These are phyloP conservation scores for Fragaria nilgerrensis DNA, from an alignment of 306 rosid genomes.

Conservation along the genomic window DNA sequence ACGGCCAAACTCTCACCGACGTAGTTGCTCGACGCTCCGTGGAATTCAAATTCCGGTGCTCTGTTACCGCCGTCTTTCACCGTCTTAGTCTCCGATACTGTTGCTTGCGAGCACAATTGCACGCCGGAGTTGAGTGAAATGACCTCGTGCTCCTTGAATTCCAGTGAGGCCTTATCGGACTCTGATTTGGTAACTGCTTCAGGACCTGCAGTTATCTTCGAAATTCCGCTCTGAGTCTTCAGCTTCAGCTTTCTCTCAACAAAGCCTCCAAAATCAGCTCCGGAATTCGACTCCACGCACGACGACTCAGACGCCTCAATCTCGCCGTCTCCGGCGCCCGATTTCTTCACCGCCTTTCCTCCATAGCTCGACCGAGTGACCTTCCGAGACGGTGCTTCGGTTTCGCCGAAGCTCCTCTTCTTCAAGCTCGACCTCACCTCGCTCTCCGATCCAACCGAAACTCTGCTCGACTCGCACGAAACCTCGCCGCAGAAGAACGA, in stretches of 20 bases:
- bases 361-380: slow-evolving; percentile 24
- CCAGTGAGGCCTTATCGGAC: slow-evolving; percentile 28
- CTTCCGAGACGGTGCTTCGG: slow-evolving; percentile 16
- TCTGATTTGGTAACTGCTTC: slow-evolving; percentile 36
- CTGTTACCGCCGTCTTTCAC: slow-evolving; percentile 31
- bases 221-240: slow-evolving; percentile 36
- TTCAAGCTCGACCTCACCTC: slow-evolving; percentile 26
- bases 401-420: slow-evolving; percentile 28
- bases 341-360: slow-evolving; percentile 22
- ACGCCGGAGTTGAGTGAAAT: slow-evolving; percentile 40
- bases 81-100: slow-evolving; percentile 23
- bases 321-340: slow-evolving; percentile 30
- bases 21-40: slow-evolving; percentile 27
- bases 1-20: slow-evolving; percentile 22
- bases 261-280: slow-evolving; percentile 27
- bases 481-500: slow-evolving; percentile 47
- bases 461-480: slow-evolving; percentile 57
- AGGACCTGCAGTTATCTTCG: slow-evolving; percentile 34
- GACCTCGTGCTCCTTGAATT: slow-evolving; percentile 33
- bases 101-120: slow-evolving; percentile 31
- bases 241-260: slow-evolving; percentile 36
- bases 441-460: slow-evolving; percentile 34
- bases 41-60: slow-evolving; percentile 49
- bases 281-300: slow-evolving; percentile 77
- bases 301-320: slow-evolving; percentile 63